Percentiles rank a stretch among this genome's conserved stretches.
These are phyloP conservation scores for Haplosporangium gracile DNA, from an alignment of 192 early-diverging fungal species.

Conservation along the genomic window DNA sequence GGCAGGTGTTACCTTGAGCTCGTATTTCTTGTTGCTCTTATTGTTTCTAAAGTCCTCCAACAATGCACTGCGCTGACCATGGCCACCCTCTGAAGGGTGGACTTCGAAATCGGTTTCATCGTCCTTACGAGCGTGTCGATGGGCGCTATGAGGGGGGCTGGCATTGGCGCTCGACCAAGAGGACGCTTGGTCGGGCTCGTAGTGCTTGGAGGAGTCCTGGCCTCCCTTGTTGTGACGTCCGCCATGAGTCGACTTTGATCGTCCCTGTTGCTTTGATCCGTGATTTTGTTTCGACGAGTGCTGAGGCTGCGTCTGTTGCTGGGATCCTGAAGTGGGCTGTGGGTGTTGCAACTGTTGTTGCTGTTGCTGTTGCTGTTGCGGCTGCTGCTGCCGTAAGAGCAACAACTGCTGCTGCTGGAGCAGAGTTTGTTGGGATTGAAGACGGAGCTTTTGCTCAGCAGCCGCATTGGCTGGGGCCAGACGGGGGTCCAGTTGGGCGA, in stretches of 20 bases:
- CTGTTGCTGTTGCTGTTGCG: conserved; percentile 66
- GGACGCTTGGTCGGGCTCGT: conserved; percentile 26
- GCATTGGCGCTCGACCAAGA: conserved; percentile 44
- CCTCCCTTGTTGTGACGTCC: conserved; percentile 27
- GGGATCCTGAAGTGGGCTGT: conserved; percentile 21
- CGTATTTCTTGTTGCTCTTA: conserved; percentile 95
- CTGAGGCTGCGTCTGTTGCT: conserved; percentile 62
- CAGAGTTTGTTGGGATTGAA: conserved; percentile 64
- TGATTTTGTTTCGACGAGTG: conserved; percentile 35
- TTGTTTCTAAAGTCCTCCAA: conserved; percentile 98
- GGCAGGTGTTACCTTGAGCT: conserved; percentile 75
- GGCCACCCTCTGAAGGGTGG: conserved; percentile 60
- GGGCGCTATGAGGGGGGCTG: conserved; percentile 31
- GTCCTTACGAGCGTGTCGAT: conserved; percentile 26
- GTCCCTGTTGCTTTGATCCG: conserved; percentile 36
- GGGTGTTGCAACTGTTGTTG: conserved; percentile 58
- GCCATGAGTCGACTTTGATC: conserved; percentile 45
- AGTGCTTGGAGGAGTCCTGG: conserved; percentile 21
- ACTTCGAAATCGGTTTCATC: conserved; percentile 31
- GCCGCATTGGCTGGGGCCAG: conserved; percentile 37
- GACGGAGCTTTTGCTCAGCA: conserved; percentile 65
- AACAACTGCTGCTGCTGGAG: conserved; percentile 65
- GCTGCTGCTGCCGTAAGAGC: conserved; percentile 44
- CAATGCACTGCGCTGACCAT: conserved; percentile 83
- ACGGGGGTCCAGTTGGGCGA: conserved; percentile 49